Evolutionary conservation across 2,329 filamentous ascomycete genomes (phyloP).

Genomic region (Anisogramma anomala): DNA sequence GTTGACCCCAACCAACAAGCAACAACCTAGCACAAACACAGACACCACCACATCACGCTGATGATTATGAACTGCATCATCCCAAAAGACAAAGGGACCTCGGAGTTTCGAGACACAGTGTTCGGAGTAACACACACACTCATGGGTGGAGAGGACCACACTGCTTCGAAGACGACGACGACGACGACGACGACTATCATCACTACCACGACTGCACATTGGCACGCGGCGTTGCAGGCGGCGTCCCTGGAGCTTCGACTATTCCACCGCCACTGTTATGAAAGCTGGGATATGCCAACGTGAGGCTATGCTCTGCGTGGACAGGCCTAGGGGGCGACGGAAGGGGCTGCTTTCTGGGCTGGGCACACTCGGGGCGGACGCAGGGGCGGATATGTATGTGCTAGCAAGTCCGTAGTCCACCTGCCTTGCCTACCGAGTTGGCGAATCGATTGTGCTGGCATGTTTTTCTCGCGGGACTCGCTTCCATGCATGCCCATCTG

Average conservation of each 20-base stretch:
- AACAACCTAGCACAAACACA: background rate
- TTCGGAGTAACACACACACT: background rate
- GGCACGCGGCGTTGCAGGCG: slow-evolving; percentile 15
- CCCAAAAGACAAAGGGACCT: slow-evolving; percentile 6
- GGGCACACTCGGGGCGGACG: too few species aligned
- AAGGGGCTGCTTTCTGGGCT: too few species aligned
- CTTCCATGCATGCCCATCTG: too few species aligned
- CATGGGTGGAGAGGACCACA: slow-evolving; percentile 2
- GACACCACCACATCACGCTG: slow-evolving; percentile 2
- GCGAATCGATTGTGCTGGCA: too few species aligned
- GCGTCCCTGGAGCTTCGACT: slow-evolving; percentile 4
- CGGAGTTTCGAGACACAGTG: slow-evolving; percentile 9
- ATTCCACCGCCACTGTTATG: slow-evolving; percentile 5
- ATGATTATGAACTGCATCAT: slow-evolving; percentile 14
- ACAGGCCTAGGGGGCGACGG: too few species aligned
- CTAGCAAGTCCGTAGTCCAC: too few species aligned
- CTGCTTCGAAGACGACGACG: slow-evolving; percentile 7
- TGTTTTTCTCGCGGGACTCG: too few species aligned
- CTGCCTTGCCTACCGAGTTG: too few species aligned
- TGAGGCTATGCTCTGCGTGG: too few species aligned
- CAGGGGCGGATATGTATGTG: too few species aligned
- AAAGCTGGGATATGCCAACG: slow-evolving; percentile 12
- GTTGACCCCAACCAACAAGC: background rate
- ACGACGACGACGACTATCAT: too few species aligned
- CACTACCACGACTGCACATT: background rate